Base-by-base conservation (phyloP, 1,284 basidiomycete species). In the Melampsora americana region DNA sequence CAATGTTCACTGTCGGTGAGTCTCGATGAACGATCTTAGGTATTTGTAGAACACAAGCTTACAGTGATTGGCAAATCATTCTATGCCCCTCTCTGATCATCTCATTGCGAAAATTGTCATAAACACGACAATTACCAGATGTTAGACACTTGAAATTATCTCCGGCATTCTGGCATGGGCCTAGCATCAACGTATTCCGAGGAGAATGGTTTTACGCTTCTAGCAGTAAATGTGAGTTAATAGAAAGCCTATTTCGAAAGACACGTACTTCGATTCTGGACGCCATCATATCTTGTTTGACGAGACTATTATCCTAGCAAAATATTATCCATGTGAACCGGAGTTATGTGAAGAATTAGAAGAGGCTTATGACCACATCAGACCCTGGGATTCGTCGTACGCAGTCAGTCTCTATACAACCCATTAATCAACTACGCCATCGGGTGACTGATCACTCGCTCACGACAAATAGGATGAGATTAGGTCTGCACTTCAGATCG, bases 11-110 rank as follows among this genome's bases (percentile, higher is more conserved):
- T 50, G 80, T 80, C 39, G 79, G 80, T 65, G 78, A 80, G 50
- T 53, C 61, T 11, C 42, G 42, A 16, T 16, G 14, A 44, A 44
- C 3, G 4, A 12, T 44, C 83, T 84, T 1, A 82, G 81, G 62
- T 83, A 84, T 66, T 84, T 83, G 83, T 80, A 80, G 66, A 83
- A 83, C 16, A 79, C 79, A 2, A 78, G 80, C 32, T 81, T 84
- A 60, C 79, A 79, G 30, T 80, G 84, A 16, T 79, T 82, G 3
- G 67, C 65, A 28, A 62, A 78, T 65, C 79, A 81, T 1, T 81
- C 81, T 0, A 82, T 80, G 2, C 84, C 83, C 83, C 84, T 84
- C 80, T 84, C 84, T 77, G n/a, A n/a, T n/a, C 80, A 81, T 1
- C 78, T 80, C 2, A 77, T 79, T 20, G 39, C 16, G 14, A 48